A percentile compares a stretch with the other conserved stretches of the same genome.
phyloP scores from a whole-genome alignment of 2,329 filamentous ascomycete species.

The Xylariaceae sp. region DNA sequence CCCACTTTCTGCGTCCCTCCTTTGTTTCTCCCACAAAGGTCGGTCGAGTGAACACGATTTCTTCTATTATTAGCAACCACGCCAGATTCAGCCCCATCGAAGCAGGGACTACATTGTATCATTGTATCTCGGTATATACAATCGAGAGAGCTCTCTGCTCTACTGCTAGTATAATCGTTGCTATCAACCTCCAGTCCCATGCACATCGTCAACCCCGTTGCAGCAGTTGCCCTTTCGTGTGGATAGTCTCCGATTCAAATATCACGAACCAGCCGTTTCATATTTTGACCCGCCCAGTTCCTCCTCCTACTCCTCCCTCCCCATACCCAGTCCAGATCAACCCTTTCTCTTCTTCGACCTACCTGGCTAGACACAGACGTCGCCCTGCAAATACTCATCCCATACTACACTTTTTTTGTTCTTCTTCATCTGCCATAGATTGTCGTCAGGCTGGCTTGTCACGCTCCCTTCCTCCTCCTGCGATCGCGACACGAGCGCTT shows the following conservation, averaged over 20 bases:
- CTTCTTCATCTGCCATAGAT: constrained; percentile 10
- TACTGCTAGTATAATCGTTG: not conserved
- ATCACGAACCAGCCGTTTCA: constrained; percentile 18
- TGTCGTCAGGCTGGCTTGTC: constrained; percentile 17
- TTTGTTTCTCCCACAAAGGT: constrained; percentile 3
- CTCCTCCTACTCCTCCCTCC: constrained; percentile 5
- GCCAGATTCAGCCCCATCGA: constrained; percentile 47
- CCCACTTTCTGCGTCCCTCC: constrained; percentile 2
- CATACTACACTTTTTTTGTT: not conserved
- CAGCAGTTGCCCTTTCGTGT: constrained; percentile 3
- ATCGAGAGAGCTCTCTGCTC: not conserved
- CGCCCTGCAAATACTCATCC: not conserved
- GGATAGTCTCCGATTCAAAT: constrained; percentile 16
- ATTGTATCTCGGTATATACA: constrained; percentile 18
- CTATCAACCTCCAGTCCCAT: not conserved
- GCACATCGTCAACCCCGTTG: constrained; percentile 2
- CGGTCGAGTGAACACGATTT: constrained; percentile 38
- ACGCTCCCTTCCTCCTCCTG: constrained; percentile 8
- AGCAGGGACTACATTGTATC: constrained; percentile 31
- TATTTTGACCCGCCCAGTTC: constrained; percentile 13
- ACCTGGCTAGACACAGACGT: no score
- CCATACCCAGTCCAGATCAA: not conserved
- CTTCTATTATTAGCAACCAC: constrained; percentile 50
- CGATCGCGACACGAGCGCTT: constrained; percentile 1
- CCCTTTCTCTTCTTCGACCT: constrained; percentile 3